Percentiles rank a stretch among this genome's conserved stretches.
Evolutionary conservation across 352 stramenopile species (phyloP).

Genomic region (Hyphochytrium catenoides): DNA sequence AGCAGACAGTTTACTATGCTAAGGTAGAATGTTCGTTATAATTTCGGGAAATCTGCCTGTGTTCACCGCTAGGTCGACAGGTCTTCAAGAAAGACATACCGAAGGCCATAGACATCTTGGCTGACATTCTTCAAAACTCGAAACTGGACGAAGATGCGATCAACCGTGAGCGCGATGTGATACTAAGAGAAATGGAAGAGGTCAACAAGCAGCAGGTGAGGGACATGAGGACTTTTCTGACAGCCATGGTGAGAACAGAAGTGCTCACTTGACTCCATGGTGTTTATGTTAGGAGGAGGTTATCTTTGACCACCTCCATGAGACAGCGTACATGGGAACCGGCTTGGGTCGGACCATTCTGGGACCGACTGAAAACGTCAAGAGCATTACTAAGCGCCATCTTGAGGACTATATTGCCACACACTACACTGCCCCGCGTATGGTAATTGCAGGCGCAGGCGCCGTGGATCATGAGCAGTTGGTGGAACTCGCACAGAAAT

Average conservation of each 20-base stretch:
- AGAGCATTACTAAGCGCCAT: conserved; percentile 76
- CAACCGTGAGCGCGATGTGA: conserved; percentile 92
- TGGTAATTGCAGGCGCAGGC: conserved; percentile 95
- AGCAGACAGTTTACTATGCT: conserved; percentile 99
- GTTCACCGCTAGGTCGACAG: too few species aligned
- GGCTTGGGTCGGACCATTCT: conserved; percentile 96
- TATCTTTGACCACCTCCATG: conserved; percentile 97
- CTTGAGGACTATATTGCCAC: conserved; percentile 93
- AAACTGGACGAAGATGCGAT: conserved; percentile 89
- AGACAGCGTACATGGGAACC: conserved; percentile 91
- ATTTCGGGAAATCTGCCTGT: too few species aligned
- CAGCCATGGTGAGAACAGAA: too few species aligned
- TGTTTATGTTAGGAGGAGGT: conserved; percentile 82
- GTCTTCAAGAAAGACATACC: conserved; percentile 98
- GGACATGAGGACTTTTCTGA: too few species aligned
- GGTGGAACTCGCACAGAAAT: conserved; percentile 85
- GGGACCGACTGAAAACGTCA: conserved; percentile 94
- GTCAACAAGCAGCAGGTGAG: conserved; percentile 90
- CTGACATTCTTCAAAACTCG: conserved; percentile 96
- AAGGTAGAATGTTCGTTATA: too few species aligned
- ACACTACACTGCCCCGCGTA: conserved; percentile 97
- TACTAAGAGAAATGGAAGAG: conserved; percentile 97
- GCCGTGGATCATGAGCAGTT: conserved; percentile 89
- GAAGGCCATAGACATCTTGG: conserved; percentile 92
- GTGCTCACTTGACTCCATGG: too few species aligned